Base-by-base conservation (phyloP, 1,284 basidiomycete species). In the Microbotryum intermedium region DNA sequence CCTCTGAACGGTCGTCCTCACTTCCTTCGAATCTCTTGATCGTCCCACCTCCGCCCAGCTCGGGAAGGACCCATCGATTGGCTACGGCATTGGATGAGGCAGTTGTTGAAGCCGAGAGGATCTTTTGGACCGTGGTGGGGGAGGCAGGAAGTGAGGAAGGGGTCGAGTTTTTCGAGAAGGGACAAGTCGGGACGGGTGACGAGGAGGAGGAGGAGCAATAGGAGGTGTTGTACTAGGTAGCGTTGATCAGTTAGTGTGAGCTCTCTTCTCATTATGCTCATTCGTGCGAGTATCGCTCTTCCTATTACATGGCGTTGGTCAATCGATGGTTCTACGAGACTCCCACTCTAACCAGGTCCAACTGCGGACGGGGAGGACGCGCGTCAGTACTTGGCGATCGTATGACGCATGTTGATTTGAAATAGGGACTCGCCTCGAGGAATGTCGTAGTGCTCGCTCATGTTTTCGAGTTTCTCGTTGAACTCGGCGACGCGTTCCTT, bases 401-500 rank as follows among this genome's bases (percentile, higher is more conserved):
- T 16, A 39, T n/a, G n/a, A n/a, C n/a, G n/a, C n/a, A n/a, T n/a
- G n/a, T n/a, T n/a, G n/a, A n/a, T n/a, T n/a, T n/a, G n/a, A n/a
- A n/a, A n/a, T n/a, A n/a, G n/a, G n/a, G 34, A 39, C 34, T 39
- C 34, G 34, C 34, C 34, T 39, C 34, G 34, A 39, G 90, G 90
- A 69, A 93, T 91, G 74, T 93, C 90, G 74, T 93, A 88, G 79
- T 93, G 90, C 77, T 93, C 90, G 72, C 86, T 88, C 61, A 95
- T 82, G 54, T 82, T 79, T 74, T 93, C 92, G 8, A 98, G 79
- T 73, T 95, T 89, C 34, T 81, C 73, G 74, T 98, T 98, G 72
- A 92, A 90, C 72, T 92, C 88, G 62, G 84, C 84, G 25, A 98
- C 92, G 53, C 92, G 85, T 64, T 98, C 94, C 77, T 97, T 97